Base-by-base conservation (phyloP, 2,329 filamentous ascomycete genomes). In the Penicillium sp. region DNA sequence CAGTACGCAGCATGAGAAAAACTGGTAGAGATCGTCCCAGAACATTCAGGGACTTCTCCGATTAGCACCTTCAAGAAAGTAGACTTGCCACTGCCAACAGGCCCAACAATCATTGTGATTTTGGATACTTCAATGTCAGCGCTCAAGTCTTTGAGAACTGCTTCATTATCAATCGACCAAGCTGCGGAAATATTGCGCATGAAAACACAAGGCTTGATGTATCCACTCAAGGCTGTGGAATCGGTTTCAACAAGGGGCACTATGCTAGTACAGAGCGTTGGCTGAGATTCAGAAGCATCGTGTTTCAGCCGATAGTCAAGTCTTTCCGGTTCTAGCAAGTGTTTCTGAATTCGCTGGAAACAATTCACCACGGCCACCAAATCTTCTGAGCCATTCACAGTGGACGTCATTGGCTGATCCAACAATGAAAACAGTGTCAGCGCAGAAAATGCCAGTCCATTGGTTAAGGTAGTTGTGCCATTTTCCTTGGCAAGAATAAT, bases 301-400 rank as follows among this genome's bases (percentile, higher is more conserved):
- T 53, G 43, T 2, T 35, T 43, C 14, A 54, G 23, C 5, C 61
- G 58, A 38, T 35, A 49, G 14, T 63, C 61, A 4, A 30, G 5
- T 27, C 56, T 48, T 40, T 62, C 60, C 1, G n/a, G 44, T 27
- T 56, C 58, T 7, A 54, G 38, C 8, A 61, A 29, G 26, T 63
- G 58, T 16, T 58, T 59, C 35, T 63, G 61, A n/a, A 63, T 59
- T 30, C 61, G 40, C 39, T 62, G 60, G 29, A 62, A 61, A 30
- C 60, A 62, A 14, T 63, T 62, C 13, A 58, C 51, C 23, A 62
- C 51, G 7, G 58, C 44, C 47, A 59, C 56, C 2, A 59, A 29
- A 18, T 63, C 58, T 16, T 62, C 58, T 7, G 53, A 41, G 11
- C 53, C 61, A 45, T 59, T 35, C 1, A 59, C 56, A 35, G 62